A percentile compares a stretch with the other conserved stretches of the same genome.
Evolutionary conservation across 2,329 filamentous ascomycete species (phyloP).

Genomic region (Myriangium duriaei): DNA sequence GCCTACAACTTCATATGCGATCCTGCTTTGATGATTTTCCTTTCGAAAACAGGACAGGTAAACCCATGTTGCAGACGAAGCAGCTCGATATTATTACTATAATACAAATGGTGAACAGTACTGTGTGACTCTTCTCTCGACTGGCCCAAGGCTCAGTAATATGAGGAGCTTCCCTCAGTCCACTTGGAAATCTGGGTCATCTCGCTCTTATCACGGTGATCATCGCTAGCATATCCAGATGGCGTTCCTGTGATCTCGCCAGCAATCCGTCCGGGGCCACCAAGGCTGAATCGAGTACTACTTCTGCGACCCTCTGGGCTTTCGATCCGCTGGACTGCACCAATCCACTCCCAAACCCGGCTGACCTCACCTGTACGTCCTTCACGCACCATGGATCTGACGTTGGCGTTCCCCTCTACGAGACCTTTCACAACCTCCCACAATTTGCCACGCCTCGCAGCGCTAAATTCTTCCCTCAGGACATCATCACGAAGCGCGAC

Average conservation of each 20-base stretch:
- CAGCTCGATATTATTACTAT: too few species aligned
- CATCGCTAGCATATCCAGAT: constrained; percentile 14
- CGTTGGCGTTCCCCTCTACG: constrained; percentile 88
- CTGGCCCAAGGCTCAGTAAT: constrained; percentile 9
- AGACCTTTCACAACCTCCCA: constrained; percentile 75
- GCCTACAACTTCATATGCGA: too few species aligned
- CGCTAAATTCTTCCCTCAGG: constrained; percentile 65
- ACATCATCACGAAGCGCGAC: constrained; percentile 88
- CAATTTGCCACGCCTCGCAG: constrained; percentile 62
- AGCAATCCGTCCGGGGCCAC: constrained; percentile 13
- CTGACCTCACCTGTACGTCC: constrained; percentile 42
- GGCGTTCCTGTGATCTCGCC: constrained; percentile 19
- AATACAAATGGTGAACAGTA: too few species aligned
- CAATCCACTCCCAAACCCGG: constrained; percentile 58
- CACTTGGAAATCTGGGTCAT: constrained; percentile 12
- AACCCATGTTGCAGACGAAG: too few species aligned
- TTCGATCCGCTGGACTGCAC: constrained; percentile 34
- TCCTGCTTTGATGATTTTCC: too few species aligned
- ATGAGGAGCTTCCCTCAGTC: constrained; percentile 8
- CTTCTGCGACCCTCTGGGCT: constrained; percentile 16
- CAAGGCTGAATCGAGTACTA: constrained; percentile 20
- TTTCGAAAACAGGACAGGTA: too few species aligned
- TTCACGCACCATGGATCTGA: constrained; percentile 63
- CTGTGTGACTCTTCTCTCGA: too few species aligned
- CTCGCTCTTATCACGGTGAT: constrained; percentile 12